A percentile compares a stretch with the other conserved stretches of the same genome.
Conservation (phyloP, 23 red algal species). For the Gracilariopsis chorda region DNA sequence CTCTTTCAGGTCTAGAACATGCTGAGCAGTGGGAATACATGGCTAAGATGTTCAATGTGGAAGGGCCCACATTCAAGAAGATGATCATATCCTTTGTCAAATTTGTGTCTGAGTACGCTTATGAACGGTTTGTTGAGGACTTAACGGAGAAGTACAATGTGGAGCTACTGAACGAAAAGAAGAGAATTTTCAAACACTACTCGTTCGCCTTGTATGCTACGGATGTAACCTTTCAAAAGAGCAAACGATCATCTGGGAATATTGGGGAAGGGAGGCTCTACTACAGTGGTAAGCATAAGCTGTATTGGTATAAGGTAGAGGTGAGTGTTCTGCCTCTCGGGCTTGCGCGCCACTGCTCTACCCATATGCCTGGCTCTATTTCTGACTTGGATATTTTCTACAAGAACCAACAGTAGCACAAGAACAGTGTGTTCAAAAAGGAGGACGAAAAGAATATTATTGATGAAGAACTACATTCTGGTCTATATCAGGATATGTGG, state of each 20-base stretch:
- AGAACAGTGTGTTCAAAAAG: too few relatives aligned
- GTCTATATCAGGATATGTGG: too few relatives aligned
- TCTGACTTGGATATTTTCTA: neutral
- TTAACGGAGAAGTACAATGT: neutral
- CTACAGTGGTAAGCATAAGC: constrained; percentile 1
- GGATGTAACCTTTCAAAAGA: neutral
- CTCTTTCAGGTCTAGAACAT: neutral
- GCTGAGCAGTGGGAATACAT: neutral
- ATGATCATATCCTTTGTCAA: neutral
- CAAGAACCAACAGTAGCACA: too few relatives aligned
- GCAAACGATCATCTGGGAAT: neutral
- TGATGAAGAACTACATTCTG: too few relatives aligned
- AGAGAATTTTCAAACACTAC: neutral
- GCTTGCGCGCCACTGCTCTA: neutral
- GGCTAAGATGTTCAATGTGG: neutral
- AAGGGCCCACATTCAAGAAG: neutral
- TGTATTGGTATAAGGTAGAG: constrained; percentile 10
- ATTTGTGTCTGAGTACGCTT: neutral
- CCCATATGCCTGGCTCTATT: neutral
- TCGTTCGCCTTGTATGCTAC: neutral
- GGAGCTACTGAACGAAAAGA: neutral
- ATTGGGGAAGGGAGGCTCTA: neutral
- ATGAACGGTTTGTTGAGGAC: neutral
- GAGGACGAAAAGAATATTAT: too few relatives aligned
- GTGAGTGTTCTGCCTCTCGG: neutral